These are phyloP conservation scores for Blastomyces parvus DNA, from an alignment of 2,329 filamentous ascomycete genomes.

Conservation along the genomic window DNA sequence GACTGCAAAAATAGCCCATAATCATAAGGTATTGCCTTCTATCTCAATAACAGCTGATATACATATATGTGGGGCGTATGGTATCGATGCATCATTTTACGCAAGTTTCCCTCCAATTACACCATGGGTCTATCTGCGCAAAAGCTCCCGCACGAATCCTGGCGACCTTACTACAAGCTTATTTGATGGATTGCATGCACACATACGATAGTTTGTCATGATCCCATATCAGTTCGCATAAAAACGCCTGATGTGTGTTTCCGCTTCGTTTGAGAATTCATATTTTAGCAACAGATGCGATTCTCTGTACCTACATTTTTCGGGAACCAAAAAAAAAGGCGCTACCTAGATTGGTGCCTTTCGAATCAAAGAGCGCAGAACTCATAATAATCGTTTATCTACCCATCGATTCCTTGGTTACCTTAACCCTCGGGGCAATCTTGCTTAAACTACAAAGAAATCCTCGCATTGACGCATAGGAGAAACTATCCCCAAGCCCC, in stretches of 20 bases:
- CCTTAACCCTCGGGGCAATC: not conserved
- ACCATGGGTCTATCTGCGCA: not conserved
- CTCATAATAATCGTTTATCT: not conserved
- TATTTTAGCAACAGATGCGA: not conserved
- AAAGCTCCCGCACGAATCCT: not conserved
- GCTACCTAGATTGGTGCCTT: not conserved
- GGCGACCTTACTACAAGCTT: not conserved
- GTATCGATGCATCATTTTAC: not conserved
- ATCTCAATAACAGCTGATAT: slow-evolving; percentile 1
- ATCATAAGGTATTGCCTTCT: not conserved
- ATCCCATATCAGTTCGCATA: slow-evolving; percentile 1
- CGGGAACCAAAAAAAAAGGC: not conserved
- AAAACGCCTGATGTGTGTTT: not conserved
- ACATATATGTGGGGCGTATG: slow-evolving; percentile 7
- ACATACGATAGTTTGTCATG: not conserved
- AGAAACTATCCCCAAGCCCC: not conserved
- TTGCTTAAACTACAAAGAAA: not conserved
- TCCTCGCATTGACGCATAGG: not conserved
- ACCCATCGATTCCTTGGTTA: not conserved
- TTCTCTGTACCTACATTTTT: not conserved
- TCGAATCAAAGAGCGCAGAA: not conserved
- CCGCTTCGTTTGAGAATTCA: not conserved
- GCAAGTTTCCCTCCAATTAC: not conserved
- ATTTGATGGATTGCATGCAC: not conserved
- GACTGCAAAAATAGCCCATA: not conserved